A percentile compares a stretch with the other conserved stretches of the same genome.
phyloP scores from a whole-genome alignment of 169 alveolate genomes.

The Cystoisospora suis region DNA sequence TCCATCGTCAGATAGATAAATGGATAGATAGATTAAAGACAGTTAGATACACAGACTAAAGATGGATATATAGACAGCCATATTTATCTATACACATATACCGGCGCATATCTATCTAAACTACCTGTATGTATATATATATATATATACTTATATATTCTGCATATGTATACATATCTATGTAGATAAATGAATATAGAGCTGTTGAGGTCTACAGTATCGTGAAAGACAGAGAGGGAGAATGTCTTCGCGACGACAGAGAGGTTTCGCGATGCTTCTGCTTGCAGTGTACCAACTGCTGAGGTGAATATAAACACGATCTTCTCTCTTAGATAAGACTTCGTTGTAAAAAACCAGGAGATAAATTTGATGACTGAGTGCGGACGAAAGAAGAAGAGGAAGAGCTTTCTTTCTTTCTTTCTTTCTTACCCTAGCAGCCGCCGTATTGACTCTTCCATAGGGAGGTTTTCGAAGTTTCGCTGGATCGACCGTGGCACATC shows the following conservation, averaged over 20 bases:
- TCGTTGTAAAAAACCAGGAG: not conserved
- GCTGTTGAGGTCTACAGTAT: not conserved
- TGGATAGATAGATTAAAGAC: not conserved
- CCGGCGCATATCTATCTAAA: not conserved
- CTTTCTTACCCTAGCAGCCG: slow-evolving; percentile 43
- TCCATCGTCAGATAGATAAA: not conserved
- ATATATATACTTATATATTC: not conserved
- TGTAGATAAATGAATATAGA: too few species aligned
- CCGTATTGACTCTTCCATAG: slow-evolving; percentile 36
- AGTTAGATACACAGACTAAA: not conserved
- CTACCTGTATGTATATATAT: not conserved
- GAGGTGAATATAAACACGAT: not conserved
- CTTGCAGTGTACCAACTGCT: not conserved
- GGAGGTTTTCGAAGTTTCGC: slow-evolving; percentile 36
- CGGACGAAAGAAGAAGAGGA: not conserved
- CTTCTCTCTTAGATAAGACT: not conserved
- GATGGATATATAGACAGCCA: not conserved
- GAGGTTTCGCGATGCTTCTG: not conserved
- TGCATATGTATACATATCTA: not conserved
- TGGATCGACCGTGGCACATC: slow-evolving; percentile 22
- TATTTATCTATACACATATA: not conserved
- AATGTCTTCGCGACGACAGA: not conserved
- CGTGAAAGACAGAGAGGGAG: not conserved
- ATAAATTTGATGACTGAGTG: not conserved
- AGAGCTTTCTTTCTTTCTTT: not conserved